Evolutionary conservation across 108 stramenopile genomes (phyloP), one percentile per base, ranked within the genome.

Genomic region (Nitzschia sp.): DNA sequence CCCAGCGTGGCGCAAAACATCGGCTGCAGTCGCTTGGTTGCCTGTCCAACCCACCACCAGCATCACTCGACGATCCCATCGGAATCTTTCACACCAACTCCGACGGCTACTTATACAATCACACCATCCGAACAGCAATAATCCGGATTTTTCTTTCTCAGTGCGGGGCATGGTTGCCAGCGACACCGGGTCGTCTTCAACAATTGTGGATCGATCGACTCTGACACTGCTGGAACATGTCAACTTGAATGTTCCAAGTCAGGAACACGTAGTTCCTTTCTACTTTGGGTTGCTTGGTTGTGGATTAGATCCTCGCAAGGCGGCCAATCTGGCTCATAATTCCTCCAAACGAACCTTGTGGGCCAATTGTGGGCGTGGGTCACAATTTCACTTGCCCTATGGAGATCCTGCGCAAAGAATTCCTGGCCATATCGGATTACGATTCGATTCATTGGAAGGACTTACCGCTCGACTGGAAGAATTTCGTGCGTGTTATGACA

Each of bases 371-470:
- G 86, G 83, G 5, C 56, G 63, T 13, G 38, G 9, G 9, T 75
- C 79, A 1, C 86, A 87, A 71, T 79, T 87, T 53, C 86, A 87
- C 59, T 58, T 87, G 27, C 79, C 78, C n/a, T 78, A 79, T 46
- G 68, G 75, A 1, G 60, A 45, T 32, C 19, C 36, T 24, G 57
- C 71, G 35, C 74, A 68, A 30, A 34, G 38, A 15, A 51, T 72
- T 49, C 64, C 74, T 13, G 79, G 72, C 29, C 59, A 74, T 36
- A 65, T 83, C 21, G 82, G 82, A 8, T 67, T 83, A 27, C 45
- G 67, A 24, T 80, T 73, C 45, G 56, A 74, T 47, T 30, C 35
- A 28, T 35, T 83, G 38, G 60, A 72, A 19, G 63, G 46, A 46
- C 51, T 83, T 26, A 68, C 66, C 53, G 17, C 59, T 23, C 70